A percentile compares a stretch with the other conserved stretches of the same genome.
These are phyloP conservation scores for Nymphaea colorata DNA, from an alignment of 164 flowering plant species.

Conservation along the genomic window DNA sequence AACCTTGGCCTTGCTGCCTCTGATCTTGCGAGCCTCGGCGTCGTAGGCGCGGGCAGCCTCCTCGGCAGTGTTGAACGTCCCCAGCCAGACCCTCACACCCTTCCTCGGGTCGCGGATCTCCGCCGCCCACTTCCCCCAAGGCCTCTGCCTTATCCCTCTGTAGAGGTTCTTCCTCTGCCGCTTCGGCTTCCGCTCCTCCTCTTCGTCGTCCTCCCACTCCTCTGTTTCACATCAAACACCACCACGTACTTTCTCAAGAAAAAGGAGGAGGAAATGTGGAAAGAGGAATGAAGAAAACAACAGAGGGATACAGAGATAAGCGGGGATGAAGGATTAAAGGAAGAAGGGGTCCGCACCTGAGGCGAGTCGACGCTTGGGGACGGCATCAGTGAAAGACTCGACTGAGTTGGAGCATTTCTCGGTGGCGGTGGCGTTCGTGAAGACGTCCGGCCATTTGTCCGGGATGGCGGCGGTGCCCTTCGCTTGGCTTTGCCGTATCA, in stretches of 20 bases:
- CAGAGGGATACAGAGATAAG: not conserved
- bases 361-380: not conserved
- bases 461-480: not conserved
- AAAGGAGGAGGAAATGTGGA: not conserved
- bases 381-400: not conserved
- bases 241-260: not conserved
- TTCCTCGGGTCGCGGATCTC: slow-evolving; percentile 66
- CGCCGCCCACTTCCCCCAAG: slow-evolving; percentile 76
- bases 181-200: slow-evolving; percentile 3
- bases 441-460: not conserved
- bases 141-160: slow-evolving; percentile 65
- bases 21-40: slow-evolving; percentile 53
- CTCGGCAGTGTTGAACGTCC: slow-evolving; percentile 56
- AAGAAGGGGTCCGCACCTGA: not conserved
- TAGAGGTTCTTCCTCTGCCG: slow-evolving; percentile 36
- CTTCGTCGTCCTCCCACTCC: slow-evolving; percentile 1
- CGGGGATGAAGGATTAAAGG: not conserved
- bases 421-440: not conserved
- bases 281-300: not conserved
- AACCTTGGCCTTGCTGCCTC: slow-evolving; percentile 74
- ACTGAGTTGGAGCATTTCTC: too few relatives aligned
- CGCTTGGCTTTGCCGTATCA: slow-evolving; percentile 3
- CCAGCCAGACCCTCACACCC: slow-evolving; percentile 70
- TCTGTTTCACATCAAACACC: not conserved
- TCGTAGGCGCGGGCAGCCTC: slow-evolving; percentile 73